A percentile compares a stretch with the other conserved stretches of the same genome.
These are phyloP conservation scores for Apiotrichum gracile DNA, from an alignment of 1,284 basidiomycete species.

Conservation along the genomic window DNA sequence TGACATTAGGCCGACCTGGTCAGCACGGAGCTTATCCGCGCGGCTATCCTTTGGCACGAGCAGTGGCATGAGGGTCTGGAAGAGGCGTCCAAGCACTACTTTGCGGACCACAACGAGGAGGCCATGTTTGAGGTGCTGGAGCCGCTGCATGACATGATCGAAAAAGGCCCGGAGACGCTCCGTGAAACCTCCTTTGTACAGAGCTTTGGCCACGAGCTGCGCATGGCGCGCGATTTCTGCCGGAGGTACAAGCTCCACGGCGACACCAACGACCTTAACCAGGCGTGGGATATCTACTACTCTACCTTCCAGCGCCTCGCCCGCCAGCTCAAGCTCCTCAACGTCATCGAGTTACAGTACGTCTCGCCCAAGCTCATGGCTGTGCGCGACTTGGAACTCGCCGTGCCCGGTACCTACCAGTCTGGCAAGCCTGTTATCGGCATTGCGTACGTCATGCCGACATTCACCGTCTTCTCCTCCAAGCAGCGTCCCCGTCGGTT, in stretches of 20 bases:
- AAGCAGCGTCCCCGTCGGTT: conserved; percentile 94
- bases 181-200: conserved; percentile 95
- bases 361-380: conserved; percentile 90
- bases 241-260: conserved; percentile 79
- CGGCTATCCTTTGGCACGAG: conserved; percentile 98
- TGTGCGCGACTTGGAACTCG: conserved; percentile 83
- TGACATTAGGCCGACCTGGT: conserved; percentile 69
- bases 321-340: conserved; percentile 85
- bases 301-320: conserved; percentile 96
- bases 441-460: conserved; percentile 78
- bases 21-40: conserved; percentile 90
- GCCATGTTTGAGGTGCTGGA: conserved; percentile 95
- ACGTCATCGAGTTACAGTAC: conserved; percentile 92
- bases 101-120: conserved; percentile 97
- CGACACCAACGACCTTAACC: conserved; percentile 85
- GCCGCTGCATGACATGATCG: conserved; percentile 89
- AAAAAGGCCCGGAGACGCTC: conserved; percentile 84
- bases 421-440: conserved; percentile 79
- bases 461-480: conserved; percentile 89
- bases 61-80: conserved; percentile 98
- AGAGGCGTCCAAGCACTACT: conserved; percentile 94
- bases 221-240: conserved; percentile 90
- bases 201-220: conserved; percentile 87
- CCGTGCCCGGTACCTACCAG: conserved; percentile 94
- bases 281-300: conserved; percentile 99